These are phyloP conservation scores for Eragrostis nindensis DNA, from an alignment of 176 grass and related monocot genomes.

Conservation along the genomic window DNA sequence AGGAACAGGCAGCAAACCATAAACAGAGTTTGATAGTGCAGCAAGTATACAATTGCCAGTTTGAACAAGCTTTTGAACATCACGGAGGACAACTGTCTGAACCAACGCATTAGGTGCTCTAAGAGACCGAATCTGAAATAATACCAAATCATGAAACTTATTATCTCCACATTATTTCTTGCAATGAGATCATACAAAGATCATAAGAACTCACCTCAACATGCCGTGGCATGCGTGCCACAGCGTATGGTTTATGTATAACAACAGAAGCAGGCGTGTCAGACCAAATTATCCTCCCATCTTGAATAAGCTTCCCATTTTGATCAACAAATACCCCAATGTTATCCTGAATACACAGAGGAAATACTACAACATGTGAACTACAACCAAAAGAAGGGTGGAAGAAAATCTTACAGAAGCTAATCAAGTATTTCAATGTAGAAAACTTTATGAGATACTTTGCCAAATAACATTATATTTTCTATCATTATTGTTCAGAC, in stretches of 20 bases:
- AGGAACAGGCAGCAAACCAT: constrained; percentile 89
- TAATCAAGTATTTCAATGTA: constrained; percentile 5
- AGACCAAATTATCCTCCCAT: constrained; percentile 96
- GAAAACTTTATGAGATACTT: neutral
- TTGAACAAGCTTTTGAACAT: constrained; percentile 89
- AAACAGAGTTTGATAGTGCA: constrained; percentile 67
- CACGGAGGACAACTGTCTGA: constrained; percentile 85
- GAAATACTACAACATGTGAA: constrained; percentile 13
- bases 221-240: constrained; percentile 78
- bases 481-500: neutral
- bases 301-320: constrained; percentile 97
- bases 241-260: constrained; percentile 81
- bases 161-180: neutral
- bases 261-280: constrained; percentile 75
- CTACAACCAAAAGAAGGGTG: constrained; percentile 12
- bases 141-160: constrained; percentile 11
- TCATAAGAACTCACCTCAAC: constrained; percentile 64
- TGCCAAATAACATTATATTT: constrained; percentile 18
- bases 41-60: constrained; percentile 88
- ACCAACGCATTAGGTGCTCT: constrained; percentile 86
- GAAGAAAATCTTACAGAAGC: constrained; percentile 12
- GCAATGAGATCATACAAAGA: constrained; percentile 29
- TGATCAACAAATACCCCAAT: constrained; percentile 98
- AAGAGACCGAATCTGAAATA: constrained; percentile 89
- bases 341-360: constrained; percentile 71